Base-by-base conservation (phyloP, 352 stramenopile species). In the Pythium inflatum region DNA sequence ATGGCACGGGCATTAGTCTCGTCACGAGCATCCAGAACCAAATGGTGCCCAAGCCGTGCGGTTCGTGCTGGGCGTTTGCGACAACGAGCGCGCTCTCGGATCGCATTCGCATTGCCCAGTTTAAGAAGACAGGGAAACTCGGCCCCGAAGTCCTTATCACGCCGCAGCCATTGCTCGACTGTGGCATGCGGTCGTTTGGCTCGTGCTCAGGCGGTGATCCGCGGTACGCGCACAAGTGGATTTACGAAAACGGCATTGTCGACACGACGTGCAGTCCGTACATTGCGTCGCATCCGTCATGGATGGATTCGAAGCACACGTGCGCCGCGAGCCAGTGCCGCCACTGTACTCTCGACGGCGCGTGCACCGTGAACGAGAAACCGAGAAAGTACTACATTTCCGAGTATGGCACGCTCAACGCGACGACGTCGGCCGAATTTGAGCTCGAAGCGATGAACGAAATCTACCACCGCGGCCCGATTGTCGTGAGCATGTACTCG, bases 391-490 rank as follows among this genome's bases (percentile, higher is more conserved):
- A 89, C 62, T 82, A 71, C 54, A 85, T 93, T 28, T 83, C 81
- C 1, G 83, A 92, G 57, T 93, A 90, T 53, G 85, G 83, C 30
- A 93, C 85, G 43, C 77, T 93, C 45, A 93, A 91, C 61, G 87
- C 85, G 30, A 92, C 83, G 41, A 90, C 67, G 22, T 67, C 70
- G 27, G 61, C 78, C 1, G 82, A 89, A 60, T 93, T 93, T 57
- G 77, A 92, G 60, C 71, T 91, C 31, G 81, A 91, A 38, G 85
- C 82, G 27, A 98, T 98, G 89, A 95, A 97, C 34, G 97, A 99
- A 82, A 98, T 99, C 59, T 98, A 98, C 75, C 92, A 94, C 28
- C 92, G 96, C 55, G 96, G 96, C 7, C 95, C 95, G 28, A 97
- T 98, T 59, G 91, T 97, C 53, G 95, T 97, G 71, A 97, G 88